A percentile compares a stretch with the other conserved stretches of the same genome.
Evolutionary conservation across 441 rosid species (phyloP).

Genomic region (Eruca vesicaria): DNA sequence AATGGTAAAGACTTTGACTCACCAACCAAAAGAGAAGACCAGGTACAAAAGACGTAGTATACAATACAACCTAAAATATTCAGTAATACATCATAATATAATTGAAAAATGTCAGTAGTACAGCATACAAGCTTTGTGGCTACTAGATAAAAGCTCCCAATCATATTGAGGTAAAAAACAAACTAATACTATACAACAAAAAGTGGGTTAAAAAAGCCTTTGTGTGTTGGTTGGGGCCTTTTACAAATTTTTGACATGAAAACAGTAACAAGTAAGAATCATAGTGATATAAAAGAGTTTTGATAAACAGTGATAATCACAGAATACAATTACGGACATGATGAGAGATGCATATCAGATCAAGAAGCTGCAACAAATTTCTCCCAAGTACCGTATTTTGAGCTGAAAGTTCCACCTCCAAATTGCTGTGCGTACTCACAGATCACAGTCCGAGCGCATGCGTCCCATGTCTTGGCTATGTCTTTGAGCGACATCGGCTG

Average conservation of each 20-base stretch:
- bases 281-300: not conserved
- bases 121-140: no score
- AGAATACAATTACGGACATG: not conserved
- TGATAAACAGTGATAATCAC: not conserved
- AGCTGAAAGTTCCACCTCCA: constrained; percentile 87
- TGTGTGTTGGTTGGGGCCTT: not conserved
- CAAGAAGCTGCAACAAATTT: constrained; percentile 58
- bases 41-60: no score
- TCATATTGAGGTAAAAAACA: not conserved
- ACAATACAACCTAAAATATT: no score
- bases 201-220: not conserved
- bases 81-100: no score
- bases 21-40: no score
- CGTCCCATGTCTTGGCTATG: constrained; percentile 87
- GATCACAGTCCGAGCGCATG: constrained; percentile 61
- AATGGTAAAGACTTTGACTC: no score
- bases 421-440: constrained; percentile 67
- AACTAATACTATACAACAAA: constrained; percentile 3
- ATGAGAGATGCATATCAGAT: constrained; percentile 13
- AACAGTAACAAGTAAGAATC: not conserved
- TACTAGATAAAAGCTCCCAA: not conserved
- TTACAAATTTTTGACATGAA: not conserved
- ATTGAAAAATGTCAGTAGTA: no score
- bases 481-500: constrained; percentile 78
- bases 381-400: constrained; percentile 85